phyloP scores from a whole-genome alignment of 306 rosid genomes.

The Lathyrus tuberosus region DNA sequence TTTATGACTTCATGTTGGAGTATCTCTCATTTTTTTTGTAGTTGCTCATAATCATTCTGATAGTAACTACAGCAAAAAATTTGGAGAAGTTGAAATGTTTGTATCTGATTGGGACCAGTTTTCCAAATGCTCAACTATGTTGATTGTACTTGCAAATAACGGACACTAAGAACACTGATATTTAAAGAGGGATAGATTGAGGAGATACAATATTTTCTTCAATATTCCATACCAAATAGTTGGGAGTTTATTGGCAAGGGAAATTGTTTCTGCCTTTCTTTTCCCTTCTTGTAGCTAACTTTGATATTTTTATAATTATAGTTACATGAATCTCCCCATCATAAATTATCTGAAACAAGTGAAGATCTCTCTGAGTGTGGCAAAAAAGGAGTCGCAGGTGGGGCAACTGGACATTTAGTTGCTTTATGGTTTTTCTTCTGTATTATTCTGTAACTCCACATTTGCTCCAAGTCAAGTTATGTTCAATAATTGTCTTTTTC shows the following conservation, averaged over 20 bases:
- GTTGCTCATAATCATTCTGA: slow-evolving; percentile 23
- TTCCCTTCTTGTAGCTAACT: slow-evolving; percentile 6
- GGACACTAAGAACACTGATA: neutral
- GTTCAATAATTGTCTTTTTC: slow-evolving; percentile 2
- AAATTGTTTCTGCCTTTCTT: slow-evolving; percentile 23
- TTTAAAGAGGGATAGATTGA: slow-evolving; percentile 12
- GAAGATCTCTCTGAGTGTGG: slow-evolving; percentile 88
- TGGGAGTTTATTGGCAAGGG: slow-evolving; percentile 11
- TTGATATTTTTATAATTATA: slow-evolving; percentile 35
- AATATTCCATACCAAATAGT: neutral
- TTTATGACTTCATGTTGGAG: neutral
- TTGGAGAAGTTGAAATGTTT: slow-evolving; percentile 5
- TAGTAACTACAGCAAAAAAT: neutral
- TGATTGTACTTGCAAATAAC: slow-evolving; percentile 5
- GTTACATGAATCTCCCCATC: slow-evolving; percentile 58
- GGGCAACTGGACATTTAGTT: slow-evolving; percentile 31
- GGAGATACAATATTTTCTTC: slow-evolving; percentile 7
- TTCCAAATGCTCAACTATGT: slow-evolving; percentile 2
- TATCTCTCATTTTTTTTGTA: slow-evolving; percentile 10
- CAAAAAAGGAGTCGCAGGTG: slow-evolving; percentile 88
- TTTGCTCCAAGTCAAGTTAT: slow-evolving; percentile 16
- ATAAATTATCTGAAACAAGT: slow-evolving; percentile 50
- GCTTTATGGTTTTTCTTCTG: slow-evolving; percentile 11
- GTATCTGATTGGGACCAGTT: slow-evolving; percentile 23
- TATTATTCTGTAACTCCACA: neutral